Percentiles rank a stretch among this genome's conserved stretches.
Conservation (phyloP, 805 yeast genomes). For the Yamadazyma takamatsuzukensis region DNA sequence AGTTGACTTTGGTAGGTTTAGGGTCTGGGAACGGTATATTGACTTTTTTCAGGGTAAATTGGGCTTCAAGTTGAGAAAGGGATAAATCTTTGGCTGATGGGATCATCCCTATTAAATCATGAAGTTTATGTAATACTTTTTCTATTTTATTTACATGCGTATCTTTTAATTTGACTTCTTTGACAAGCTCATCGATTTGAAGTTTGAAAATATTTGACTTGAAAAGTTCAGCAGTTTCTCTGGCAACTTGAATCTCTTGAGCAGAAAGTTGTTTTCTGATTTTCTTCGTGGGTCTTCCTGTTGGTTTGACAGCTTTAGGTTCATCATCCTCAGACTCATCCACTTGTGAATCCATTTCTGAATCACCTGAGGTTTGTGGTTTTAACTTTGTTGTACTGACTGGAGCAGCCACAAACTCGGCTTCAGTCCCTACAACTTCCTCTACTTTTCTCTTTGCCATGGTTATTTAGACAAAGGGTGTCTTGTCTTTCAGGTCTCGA, state of each 20-base stretch:
- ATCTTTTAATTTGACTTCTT: slow-evolving; percentile 75
- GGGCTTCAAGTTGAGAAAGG: slow-evolving; percentile 56
- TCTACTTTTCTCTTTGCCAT: neutral
- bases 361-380: neutral
- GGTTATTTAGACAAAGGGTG: too few relatives aligned
- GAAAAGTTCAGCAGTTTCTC: slow-evolving; percentile 92
- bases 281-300: slow-evolving; percentile 28
- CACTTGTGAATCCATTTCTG: neutral
- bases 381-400: neutral
- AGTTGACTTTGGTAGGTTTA: slow-evolving; percentile 69
- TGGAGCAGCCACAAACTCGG: too few relatives aligned
- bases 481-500: too few relatives aligned
- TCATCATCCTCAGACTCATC: slow-evolving; percentile 13
- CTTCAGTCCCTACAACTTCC: too few relatives aligned
- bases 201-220: slow-evolving; percentile 93
- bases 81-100: slow-evolving; percentile 53
- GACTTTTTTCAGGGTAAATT: slow-evolving; percentile 49
- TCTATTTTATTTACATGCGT: slow-evolving; percentile 63
- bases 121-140: slow-evolving; percentile 68
- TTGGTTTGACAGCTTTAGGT: slow-evolving; percentile 1
- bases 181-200: slow-evolving; percentile 86
- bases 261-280: slow-evolving; percentile 48
- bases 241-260: slow-evolving; percentile 84
- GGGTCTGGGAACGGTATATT: slow-evolving; percentile 89
- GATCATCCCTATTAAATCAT: slow-evolving; percentile 61